These are phyloP conservation scores for Parsonsia alboflavescens DNA, from an alignment of 257 asterid genomes.

Conservation along the genomic window DNA sequence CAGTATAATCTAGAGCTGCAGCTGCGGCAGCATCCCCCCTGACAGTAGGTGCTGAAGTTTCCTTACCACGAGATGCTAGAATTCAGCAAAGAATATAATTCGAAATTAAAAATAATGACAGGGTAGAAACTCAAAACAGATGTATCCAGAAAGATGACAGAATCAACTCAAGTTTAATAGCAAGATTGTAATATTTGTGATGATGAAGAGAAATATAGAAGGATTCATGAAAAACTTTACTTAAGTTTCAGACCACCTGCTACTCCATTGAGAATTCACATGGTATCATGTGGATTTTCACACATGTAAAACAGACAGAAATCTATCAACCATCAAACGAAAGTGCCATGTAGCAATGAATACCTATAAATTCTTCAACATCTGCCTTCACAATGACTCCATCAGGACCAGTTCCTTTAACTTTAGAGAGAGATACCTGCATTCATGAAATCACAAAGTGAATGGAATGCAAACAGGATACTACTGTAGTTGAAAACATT, in stretches of 20 bases:
- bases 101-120: slow-evolving; percentile 21
- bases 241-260: background rate
- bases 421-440: slow-evolving; percentile 69
- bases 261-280: background rate
- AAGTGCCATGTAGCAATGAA: slow-evolving; percentile 12
- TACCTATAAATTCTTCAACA: slow-evolving; percentile 92
- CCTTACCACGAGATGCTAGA: slow-evolving; percentile 80
- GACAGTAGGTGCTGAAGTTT: slow-evolving; percentile 47
- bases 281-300: background rate
- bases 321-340: background rate
- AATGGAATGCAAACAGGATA: slow-evolving; percentile 3
- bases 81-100: background rate
- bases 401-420: slow-evolving; percentile 97
- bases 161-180: background rate
- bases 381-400: slow-evolving; percentile 95
- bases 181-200: background rate
- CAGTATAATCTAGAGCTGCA: slow-evolving; percentile 57
- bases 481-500: background rate
- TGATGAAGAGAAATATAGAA: background rate
- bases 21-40: slow-evolving; percentile 43
- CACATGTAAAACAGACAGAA: background rate
- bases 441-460: slow-evolving; percentile 17
- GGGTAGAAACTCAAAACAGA: background rate
- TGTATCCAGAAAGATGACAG: background rate
- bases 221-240: background rate